These are phyloP conservation scores for Pterocarpus macrocarpus DNA, from an alignment of 306 rosid species.

Conservation along the genomic window DNA sequence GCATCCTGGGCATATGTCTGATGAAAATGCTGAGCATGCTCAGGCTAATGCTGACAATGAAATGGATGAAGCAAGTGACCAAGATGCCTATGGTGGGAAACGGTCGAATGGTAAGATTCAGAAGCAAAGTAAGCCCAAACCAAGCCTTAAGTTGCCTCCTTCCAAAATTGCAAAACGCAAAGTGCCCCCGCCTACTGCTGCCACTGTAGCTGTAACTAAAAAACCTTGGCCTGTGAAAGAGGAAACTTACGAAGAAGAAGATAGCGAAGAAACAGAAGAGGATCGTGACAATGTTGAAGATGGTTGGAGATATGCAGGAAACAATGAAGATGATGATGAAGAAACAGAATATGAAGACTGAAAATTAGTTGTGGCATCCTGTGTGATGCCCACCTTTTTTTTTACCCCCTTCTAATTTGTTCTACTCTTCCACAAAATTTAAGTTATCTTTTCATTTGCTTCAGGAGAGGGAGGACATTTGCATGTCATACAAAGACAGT, in stretches of 20 bases:
- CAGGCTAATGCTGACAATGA: slow-evolving; percentile 73
- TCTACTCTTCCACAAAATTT: background rate
- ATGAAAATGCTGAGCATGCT: slow-evolving; percentile 72
- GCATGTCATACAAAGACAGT: background rate
- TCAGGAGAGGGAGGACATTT: background rate
- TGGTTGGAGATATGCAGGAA: slow-evolving; percentile 85
- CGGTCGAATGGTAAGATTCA: slow-evolving; percentile 70
- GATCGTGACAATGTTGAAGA: slow-evolving; percentile 92
- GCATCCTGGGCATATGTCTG: slow-evolving; percentile 86
- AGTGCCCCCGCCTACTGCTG: slow-evolving; percentile 66
- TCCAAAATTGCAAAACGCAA: slow-evolving; percentile 68
- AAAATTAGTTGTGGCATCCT: slow-evolving; percentile 35
- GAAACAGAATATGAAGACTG: slow-evolving; percentile 96
- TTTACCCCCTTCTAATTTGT: background rate
- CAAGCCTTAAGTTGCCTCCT: slow-evolving; percentile 77
- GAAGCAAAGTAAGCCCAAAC: slow-evolving; percentile 78
- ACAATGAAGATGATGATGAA: slow-evolving; percentile 90
- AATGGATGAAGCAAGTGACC: slow-evolving; percentile 93
- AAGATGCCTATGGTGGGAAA: slow-evolving; percentile 76
- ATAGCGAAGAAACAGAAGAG: slow-evolving; percentile 98
- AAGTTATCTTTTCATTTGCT: background rate
- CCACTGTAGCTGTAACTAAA: slow-evolving; percentile 58
- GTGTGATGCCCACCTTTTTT: background rate
- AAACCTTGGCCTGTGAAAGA: slow-evolving; percentile 85
- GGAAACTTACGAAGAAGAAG: slow-evolving; percentile 76